Evolutionary conservation across 352 stramenopile species (phyloP).

Genomic region (Pythium monospermum): DNA sequence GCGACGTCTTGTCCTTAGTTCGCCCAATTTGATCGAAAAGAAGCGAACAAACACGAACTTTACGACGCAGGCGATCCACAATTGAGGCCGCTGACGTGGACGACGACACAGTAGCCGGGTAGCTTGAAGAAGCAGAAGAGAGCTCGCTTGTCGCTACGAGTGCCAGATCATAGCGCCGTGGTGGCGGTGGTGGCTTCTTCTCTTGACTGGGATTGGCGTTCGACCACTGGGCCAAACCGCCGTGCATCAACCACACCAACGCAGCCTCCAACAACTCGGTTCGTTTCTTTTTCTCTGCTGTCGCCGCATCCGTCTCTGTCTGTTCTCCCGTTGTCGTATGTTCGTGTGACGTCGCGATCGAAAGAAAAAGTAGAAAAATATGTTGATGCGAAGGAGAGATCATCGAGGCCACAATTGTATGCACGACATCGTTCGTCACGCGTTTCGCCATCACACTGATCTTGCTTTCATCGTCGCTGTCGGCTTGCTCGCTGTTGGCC

Average conservation of each 20-base stretch:
- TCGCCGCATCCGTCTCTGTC: no score
- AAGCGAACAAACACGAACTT: slow-evolving; percentile 27
- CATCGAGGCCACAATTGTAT: neutral
- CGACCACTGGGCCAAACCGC: neutral
- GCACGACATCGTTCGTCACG: neutral
- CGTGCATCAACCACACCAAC: neutral
- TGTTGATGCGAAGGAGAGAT: neutral
- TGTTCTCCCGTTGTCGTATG: no score
- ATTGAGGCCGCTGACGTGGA: slow-evolving; percentile 9
- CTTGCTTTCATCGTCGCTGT: neutral
- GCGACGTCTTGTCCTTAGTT: neutral
- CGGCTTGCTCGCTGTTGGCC: neutral
- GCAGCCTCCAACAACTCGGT: neutral
- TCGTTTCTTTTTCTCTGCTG: neutral
- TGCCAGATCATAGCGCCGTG: no score
- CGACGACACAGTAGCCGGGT: neutral
- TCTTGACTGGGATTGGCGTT: neutral
- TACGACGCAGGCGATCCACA: slow-evolving; percentile 27
- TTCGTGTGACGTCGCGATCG: no score
- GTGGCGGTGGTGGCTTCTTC: no score
- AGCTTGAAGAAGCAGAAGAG: slow-evolving; percentile 1
- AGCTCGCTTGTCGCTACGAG: no score
- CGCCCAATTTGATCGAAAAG: slow-evolving; percentile 17
- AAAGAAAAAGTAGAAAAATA: neutral
- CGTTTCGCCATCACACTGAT: neutral